Conservation (phyloP, 1,284 basidiomycete genomes). For the Malassezia psittaci region DNA sequence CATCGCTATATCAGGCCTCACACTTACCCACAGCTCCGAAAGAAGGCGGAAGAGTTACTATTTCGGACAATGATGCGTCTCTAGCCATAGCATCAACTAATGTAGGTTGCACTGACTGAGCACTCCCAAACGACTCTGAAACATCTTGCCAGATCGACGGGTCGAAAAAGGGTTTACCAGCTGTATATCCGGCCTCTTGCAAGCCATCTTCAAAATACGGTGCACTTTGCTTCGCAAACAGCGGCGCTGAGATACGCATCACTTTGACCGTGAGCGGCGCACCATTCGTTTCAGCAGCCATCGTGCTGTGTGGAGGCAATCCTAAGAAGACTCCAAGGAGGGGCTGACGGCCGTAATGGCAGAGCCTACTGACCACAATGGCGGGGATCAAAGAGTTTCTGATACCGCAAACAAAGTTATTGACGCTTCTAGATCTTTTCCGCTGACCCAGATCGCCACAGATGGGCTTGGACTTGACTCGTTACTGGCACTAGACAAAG, state of each 20-base stretch:
- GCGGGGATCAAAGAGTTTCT: too few relatives aligned
- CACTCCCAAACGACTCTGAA: background rate
- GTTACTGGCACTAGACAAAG: background rate
- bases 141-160: constrained; percentile 1
- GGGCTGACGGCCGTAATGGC: too few relatives aligned
- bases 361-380: too few relatives aligned
- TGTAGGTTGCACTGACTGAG: background rate
- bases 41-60: constrained; percentile 5
- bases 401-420: background rate
- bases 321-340: too few relatives aligned
- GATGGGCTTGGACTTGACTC: background rate
- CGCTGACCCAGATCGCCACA: background rate
- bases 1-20: background rate
- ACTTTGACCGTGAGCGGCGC: constrained; percentile 15
- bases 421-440: background rate
- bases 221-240: background rate
- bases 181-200: background rate
- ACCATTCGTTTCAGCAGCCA: constrained; percentile 1
- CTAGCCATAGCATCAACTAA: background rate
- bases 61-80: constrained; percentile 8
- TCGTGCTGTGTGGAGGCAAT: background rate
- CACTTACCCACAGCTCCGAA: constrained; percentile 13
- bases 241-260: constrained; percentile 14
- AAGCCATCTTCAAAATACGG: constrained; percentile 4
- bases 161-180: background rate